Evolutionary conservation across 2,329 filamentous ascomycete species (phyloP), one percentile per base, ranked within the genome.

Genomic region (Apiospora rasikravindrae): DNA sequence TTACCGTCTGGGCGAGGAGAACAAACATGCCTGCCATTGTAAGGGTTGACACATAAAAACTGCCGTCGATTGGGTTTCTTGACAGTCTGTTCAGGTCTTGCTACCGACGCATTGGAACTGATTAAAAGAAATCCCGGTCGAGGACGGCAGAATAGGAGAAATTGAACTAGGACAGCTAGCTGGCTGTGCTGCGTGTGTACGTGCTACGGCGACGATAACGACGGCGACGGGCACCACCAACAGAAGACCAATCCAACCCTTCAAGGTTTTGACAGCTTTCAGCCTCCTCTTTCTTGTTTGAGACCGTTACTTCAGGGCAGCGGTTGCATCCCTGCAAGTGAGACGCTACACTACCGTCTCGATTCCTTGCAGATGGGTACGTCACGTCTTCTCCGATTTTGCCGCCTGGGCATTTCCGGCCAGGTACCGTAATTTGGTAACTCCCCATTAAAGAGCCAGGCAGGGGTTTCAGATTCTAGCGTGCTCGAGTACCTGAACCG

Each of bases 1-100:
- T 69, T 77, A 81, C 79, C 75, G 78, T 82, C 73, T 81, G 75
- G 73, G 80, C 79, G 51, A 83, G 77, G 45, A 83, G 78, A 69
- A 82, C 73, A 44, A 83, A 76, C 26, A 82, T 73, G 72, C 81
- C 79, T 69, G 80, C 76, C 76, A 78, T 78, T 45, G 70, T 47
- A 26, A n/a, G 49, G 33, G 44, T 44, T 22, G 47, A 40, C 4
- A 40, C 19, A 19, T 22, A 40, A 40, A 40, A 61, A 40, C 57
- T 40, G 57, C 57, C 19, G 57, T n/a, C 57, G 33, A 33, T 40
- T 40, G 57, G 57, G 40, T 24, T 64, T 64, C 57, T 64, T 64
- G 57, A 40, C 33, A 40, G 33, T 64, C 57, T 64, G 29, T 64
- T 37, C 19, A 68, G 24, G 19, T 22, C 61, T 49, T 47, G 67